These are phyloP conservation scores for Anisodus acutangulus DNA, from an alignment of 257 asterid genomes.

Conservation along the genomic window DNA sequence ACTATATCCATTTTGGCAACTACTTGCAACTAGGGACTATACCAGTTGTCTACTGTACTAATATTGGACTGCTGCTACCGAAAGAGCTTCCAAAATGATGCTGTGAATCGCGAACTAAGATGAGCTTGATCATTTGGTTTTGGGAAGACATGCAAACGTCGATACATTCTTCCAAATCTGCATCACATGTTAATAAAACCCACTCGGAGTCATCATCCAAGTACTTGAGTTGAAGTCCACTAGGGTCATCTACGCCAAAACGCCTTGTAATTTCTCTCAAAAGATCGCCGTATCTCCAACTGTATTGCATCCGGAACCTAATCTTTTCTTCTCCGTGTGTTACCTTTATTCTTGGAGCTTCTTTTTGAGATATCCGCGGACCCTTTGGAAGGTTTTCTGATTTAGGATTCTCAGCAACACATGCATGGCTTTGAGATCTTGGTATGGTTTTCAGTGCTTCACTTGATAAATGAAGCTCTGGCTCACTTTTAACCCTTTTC, in stretches of 20 bases:
- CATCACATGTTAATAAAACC: conserved; percentile 85
- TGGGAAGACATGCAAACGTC: conserved; percentile 56
- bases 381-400: conserved; percentile 34
- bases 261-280: conserved; percentile 61
- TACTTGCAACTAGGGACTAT: background rate
- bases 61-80: conserved; percentile 40
- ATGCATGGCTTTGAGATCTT: conserved; percentile 56
- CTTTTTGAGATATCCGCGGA: conserved; percentile 38
- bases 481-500: conserved; percentile 67
- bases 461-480: conserved; percentile 51
- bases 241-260: conserved; percentile 58
- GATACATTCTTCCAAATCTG: conserved; percentile 84
- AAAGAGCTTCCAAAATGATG: conserved; percentile 53
- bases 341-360: conserved; percentile 65
- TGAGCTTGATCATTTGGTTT: conserved; percentile 65
- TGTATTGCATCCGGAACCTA: conserved; percentile 67
- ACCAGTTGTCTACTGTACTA: conserved; percentile 26
- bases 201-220: conserved; percentile 92
- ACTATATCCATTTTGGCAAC: conserved; percentile 22
- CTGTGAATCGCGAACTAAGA: conserved; percentile 47
- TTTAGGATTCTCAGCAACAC: conserved; percentile 40
- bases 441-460: conserved; percentile 50
- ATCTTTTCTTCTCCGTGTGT: conserved; percentile 75
- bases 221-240: conserved; percentile 68
- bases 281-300: conserved; percentile 68